Base-by-base conservation (phyloP, 495 filamentous ascomycete species). In the Cercophora sp. region DNA sequence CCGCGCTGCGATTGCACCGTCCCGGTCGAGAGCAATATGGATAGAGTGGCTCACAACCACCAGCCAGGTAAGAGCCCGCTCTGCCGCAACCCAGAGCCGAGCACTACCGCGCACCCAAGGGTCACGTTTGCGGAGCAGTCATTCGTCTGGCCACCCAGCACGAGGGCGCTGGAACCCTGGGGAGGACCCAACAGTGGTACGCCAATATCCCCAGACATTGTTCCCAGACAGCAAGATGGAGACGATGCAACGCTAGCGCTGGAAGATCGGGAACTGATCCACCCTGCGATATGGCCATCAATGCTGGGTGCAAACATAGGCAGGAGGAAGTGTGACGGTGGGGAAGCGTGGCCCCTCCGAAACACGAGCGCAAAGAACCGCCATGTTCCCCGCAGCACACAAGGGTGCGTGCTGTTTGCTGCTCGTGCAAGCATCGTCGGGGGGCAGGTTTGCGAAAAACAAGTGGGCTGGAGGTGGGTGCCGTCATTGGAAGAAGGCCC, bases 41-140 rank as follows among this genome's bases (percentile, higher is more conserved):
- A 42, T 51, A 51, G 22, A 51, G 35, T 51, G 36, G 5, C 34
- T 41, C 13, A 8, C 48, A 51, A 29, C 48, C 48, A 40, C 26
- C 36, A 29, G 22, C 48, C 48, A 27, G 48, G 48, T 32, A 10
- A 37, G 29, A 29, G 13, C 18, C 26, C 26, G 44, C n/a, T 1
- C 4, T 47, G 16, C 24, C 27, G 6, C 26, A 3, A 5, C 13
- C 23, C 13, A 19, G 37, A 41, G n/a, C 18, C 13, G 25, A 27
- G 43, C 24, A 47, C 44, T 47, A 47, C 44, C 44, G 44, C 34
- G 25, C 26, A 26, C 2, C 25, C 26, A 20, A 19, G 16, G 18
- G 13, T 20, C 9, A 16, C 18, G 15, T 8, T 4, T 15, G 24
- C 13, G n/a, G 22, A 3, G 9, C 25, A 27, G n/a, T 27, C 22